phyloP scores from a whole-genome alignment of 2,329 filamentous ascomycete genomes.

The Fusarium clavum region DNA sequence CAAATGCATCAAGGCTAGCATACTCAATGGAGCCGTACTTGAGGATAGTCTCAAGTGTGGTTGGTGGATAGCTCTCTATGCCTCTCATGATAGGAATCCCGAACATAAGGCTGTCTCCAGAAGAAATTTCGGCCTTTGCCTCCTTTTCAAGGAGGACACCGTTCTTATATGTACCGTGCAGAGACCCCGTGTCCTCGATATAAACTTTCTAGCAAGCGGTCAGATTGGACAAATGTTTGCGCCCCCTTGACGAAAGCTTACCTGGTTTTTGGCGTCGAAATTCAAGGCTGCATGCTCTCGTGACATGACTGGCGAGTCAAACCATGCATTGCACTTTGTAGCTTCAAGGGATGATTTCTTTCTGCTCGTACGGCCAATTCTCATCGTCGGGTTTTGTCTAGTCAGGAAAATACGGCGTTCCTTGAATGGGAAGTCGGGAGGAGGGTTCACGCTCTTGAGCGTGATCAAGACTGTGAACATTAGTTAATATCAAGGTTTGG shows the following conservation, averaged over 20 bases:
- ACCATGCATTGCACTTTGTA: conserved; percentile 69
- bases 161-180: conserved; percentile 66
- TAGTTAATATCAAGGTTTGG: conserved; percentile 16
- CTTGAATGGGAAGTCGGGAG: conserved; percentile 37
- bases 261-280: conserved; percentile 58
- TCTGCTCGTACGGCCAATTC: conserved; percentile 61
- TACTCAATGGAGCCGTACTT: conserved; percentile 47
- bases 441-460: conserved; percentile 43
- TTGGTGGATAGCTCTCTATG: conserved; percentile 53
- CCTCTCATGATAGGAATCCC: conserved; percentile 53
- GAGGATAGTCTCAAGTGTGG: conserved; percentile 51
- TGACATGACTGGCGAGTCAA: conserved; percentile 79
- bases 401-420: conserved; percentile 50
- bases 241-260: conserved; percentile 45
- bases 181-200: conserved; percentile 60
- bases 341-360: conserved; percentile 50
- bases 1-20: neutral
- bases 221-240: conserved; percentile 22
- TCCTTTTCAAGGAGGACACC: conserved; percentile 38
- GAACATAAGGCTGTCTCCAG: conserved; percentile 52
- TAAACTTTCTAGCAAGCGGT: conserved; percentile 55
- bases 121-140: conserved; percentile 31
- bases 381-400: conserved; percentile 44
- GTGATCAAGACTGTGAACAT: conserved; percentile 48
- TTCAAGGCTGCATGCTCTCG: conserved; percentile 71